These are phyloP conservation scores for Bremia lactucae DNA, from an alignment of 352 stramenopile genomes.

Conservation along the genomic window DNA sequence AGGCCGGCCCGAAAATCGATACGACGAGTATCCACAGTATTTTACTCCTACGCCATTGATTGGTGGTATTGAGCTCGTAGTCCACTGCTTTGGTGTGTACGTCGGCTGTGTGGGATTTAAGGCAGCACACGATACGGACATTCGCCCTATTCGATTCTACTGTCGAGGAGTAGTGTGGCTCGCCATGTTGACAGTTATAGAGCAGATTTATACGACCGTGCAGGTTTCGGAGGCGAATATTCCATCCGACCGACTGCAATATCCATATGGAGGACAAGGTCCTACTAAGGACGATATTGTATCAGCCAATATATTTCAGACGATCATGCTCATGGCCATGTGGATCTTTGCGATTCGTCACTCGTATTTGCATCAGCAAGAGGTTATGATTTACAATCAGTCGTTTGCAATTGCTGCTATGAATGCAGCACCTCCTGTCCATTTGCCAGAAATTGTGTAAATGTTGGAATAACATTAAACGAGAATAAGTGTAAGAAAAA, in stretches of 20 bases:
- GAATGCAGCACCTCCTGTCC: slow-evolving; percentile 64
- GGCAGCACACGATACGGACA: slow-evolving; percentile 77
- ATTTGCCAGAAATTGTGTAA: slow-evolving; percentile 57
- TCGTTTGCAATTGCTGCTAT: slow-evolving; percentile 70
- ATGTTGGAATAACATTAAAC: slow-evolving; percentile 10
- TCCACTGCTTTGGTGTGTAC: slow-evolving; percentile 79
- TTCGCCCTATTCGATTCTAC: slow-evolving; percentile 78
- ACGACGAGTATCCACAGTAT: slow-evolving; percentile 70
- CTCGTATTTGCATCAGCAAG: slow-evolving; percentile 60
- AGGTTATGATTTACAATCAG: slow-evolving; percentile 76
- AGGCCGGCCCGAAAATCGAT: slow-evolving; percentile 33
- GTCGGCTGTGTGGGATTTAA: slow-evolving; percentile 82
- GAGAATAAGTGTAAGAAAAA: slow-evolving; percentile 25
- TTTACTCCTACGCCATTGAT: slow-evolving; percentile 70
- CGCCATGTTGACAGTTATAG: slow-evolving; percentile 55
- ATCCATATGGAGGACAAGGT: slow-evolving; percentile 58
- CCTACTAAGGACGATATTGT: slow-evolving; percentile 80
- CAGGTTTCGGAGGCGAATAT: slow-evolving; percentile 73
- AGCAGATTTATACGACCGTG: slow-evolving; percentile 79
- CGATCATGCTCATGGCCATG: slow-evolving; percentile 76
- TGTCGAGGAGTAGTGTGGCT: slow-evolving; percentile 71
- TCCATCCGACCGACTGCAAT: slow-evolving; percentile 53
- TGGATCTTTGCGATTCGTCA: slow-evolving; percentile 75
- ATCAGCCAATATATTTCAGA: slow-evolving; percentile 77
- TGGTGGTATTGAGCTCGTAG: slow-evolving; percentile 52